phyloP scores from a whole-genome alignment of 1,284 basidiomycete species.

The Moesziomyces sp. region DNA sequence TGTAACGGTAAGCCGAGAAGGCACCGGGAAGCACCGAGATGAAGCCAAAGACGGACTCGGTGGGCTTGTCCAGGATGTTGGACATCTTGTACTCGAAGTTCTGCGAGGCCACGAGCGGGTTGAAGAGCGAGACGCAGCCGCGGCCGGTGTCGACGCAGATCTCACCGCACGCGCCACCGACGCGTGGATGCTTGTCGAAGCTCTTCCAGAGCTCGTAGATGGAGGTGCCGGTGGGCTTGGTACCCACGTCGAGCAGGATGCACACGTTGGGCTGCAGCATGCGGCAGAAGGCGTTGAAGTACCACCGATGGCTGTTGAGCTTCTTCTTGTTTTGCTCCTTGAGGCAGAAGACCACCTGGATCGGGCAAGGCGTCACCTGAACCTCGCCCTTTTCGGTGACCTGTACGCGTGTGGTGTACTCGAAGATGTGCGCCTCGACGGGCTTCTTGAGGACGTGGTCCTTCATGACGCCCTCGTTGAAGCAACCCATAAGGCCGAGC shows the following conservation, averaged over 20 bases:
- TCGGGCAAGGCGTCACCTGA: conserved; percentile 66
- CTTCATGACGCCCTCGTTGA: conserved; percentile 81
- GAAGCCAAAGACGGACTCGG: conserved; percentile 82
- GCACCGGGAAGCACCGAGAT: conserved; percentile 92
- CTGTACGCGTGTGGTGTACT: conserved; percentile 91
- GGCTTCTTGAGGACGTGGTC: conserved; percentile 85
- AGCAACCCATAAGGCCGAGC: conserved; percentile 72
- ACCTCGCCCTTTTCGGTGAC: conserved; percentile 84
- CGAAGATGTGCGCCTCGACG: conserved; percentile 93
- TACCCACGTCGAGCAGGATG: conserved; percentile 92
- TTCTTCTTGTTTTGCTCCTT: conserved; percentile 66
- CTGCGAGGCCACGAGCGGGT: conserved; percentile 77
- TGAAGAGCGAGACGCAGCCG: conserved; percentile 71
- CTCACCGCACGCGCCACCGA: conserved; percentile 94
- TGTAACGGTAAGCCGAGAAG: conserved; percentile 83
- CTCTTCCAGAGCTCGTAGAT: conserved; percentile 98
- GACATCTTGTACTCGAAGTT: conserved; percentile 67
- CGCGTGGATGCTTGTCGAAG: conserved; percentile 93
- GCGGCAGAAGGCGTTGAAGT: conserved; percentile 67
- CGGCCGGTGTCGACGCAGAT: conserved; percentile 90
- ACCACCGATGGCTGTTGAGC: conserved; percentile 65
- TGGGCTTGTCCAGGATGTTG: conserved; percentile 70
- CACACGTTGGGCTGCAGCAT: conserved; percentile 81
- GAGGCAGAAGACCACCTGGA: conserved; percentile 66
- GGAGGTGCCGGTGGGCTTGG: conserved; percentile 74